These are phyloP conservation scores for Primulina tabacum DNA, from an alignment of 257 asterid genomes.

Conservation along the genomic window DNA sequence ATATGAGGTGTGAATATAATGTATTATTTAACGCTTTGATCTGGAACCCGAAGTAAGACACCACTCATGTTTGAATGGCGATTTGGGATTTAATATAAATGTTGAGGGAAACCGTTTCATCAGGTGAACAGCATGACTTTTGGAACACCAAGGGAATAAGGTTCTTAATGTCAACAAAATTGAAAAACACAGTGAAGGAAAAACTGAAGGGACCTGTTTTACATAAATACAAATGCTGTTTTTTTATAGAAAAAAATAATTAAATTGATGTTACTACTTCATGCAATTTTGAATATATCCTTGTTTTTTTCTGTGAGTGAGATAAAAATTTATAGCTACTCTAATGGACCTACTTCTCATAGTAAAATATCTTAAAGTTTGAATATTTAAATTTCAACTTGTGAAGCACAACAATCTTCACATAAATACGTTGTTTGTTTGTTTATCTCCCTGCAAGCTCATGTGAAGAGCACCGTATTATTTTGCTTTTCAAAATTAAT, in stretches of 20 bases:
- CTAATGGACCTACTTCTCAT: background rate
- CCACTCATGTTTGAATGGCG: background rate
- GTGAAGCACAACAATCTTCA: background rate
- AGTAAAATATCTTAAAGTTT: background rate
- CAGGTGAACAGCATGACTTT: background rate
- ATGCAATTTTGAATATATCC: background rate
- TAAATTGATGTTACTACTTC: background rate
- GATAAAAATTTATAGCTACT: conserved; percentile 1
- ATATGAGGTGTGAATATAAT: background rate
- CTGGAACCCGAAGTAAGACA: background rate
- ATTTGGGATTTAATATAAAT: background rate
- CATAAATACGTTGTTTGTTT: background rate
- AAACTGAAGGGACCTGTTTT: background rate
- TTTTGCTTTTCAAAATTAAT: background rate
- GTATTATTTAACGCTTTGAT: background rate
- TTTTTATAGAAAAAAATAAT: background rate
- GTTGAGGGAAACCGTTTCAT: background rate
- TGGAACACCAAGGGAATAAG: background rate
- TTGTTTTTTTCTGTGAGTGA: background rate
- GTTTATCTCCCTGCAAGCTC: conserved; percentile 9
- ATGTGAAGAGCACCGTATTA: background rate
- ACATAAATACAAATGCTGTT: background rate
- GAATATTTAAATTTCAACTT: background rate
- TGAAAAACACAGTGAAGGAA: background rate
- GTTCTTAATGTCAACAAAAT: background rate